Percentiles rank a stretch among this genome's conserved stretches.
Conservation (phyloP, 2,329 filamentous ascomycete genomes). For the Diaporthe citrichinensis region DNA sequence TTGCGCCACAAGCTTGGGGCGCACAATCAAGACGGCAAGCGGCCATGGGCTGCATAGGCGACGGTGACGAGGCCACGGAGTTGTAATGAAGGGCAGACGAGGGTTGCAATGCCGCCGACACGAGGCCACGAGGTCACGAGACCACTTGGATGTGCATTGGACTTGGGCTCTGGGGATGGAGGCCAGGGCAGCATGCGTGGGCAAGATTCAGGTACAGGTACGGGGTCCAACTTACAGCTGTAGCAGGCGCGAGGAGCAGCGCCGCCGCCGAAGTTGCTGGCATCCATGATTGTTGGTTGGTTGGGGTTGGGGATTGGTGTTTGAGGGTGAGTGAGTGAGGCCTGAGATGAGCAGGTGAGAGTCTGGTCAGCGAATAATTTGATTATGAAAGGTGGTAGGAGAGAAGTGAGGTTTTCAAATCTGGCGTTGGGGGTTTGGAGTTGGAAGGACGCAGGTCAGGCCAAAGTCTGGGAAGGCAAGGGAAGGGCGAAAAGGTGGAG, state of each 20-base stretch:
- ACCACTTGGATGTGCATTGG: conserved; percentile 29
- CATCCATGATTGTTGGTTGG: conserved; percentile 52
- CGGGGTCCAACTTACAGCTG: conserved; percentile 60
- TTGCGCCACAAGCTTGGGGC: neutral
- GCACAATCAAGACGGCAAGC: neutral
- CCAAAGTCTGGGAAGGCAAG: conserved; percentile 26
- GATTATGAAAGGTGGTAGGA: conserved; percentile 41
- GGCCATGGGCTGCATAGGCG: conserved; percentile 1
- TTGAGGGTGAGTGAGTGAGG: conserved; percentile 32
- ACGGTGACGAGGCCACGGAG: neutral
- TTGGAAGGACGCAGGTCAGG: conserved; percentile 26
- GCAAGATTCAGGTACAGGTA: conserved; percentile 44
- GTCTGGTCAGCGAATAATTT: conserved; percentile 40
- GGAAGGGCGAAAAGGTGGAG: conserved; percentile 34
- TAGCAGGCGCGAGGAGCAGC: conserved; percentile 58
- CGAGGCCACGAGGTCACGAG: conserved; percentile 9
- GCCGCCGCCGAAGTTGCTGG: conserved; percentile 46
- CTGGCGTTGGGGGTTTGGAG: conserved; percentile 21
- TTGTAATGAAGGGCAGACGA: neutral
- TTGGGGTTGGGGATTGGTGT: conserved; percentile 35
- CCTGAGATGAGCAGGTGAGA: conserved; percentile 29
- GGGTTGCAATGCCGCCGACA: conserved; percentile 1
- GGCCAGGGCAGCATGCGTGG: conserved; percentile 33
- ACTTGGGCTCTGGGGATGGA: conserved; percentile 32
- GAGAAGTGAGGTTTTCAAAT: conserved; percentile 40